A percentile compares a stretch with the other conserved stretches of the same genome.
These are phyloP conservation scores for Septoria linicola DNA, from an alignment of 2,329 filamentous ascomycete genomes.

Conservation along the genomic window DNA sequence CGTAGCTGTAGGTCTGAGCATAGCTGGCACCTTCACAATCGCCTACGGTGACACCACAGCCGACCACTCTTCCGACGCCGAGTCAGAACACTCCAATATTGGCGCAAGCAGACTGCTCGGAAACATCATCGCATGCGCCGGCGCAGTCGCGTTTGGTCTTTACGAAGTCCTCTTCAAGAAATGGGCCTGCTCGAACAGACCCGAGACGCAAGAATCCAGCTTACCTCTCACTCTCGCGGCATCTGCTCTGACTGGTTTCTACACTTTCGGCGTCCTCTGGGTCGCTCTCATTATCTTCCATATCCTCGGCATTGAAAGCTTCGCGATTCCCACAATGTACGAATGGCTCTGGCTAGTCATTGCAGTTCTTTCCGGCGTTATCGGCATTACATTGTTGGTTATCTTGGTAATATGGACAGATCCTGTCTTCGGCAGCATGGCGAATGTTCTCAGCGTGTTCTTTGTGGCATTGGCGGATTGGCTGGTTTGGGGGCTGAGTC, in stretches of 20 bases:
- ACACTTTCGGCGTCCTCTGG: slow-evolving; percentile 35
- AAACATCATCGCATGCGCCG: slow-evolving; percentile 35
- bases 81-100: slow-evolving; percentile 20
- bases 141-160: slow-evolving; percentile 37
- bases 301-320: slow-evolving; percentile 33
- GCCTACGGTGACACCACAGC: slow-evolving; percentile 37
- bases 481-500: slow-evolving; percentile 35
- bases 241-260: slow-evolving; percentile 35
- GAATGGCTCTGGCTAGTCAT: slow-evolving; percentile 34
- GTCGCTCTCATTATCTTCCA: slow-evolving; percentile 33
- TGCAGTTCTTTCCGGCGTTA: slow-evolving; percentile 32
- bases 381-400: slow-evolving; percentile 35
- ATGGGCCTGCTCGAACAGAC: slow-evolving; percentile 34
- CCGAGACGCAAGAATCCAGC: slow-evolving; percentile 29
- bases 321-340: slow-evolving; percentile 30
- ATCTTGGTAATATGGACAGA: slow-evolving; percentile 39
- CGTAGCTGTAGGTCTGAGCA: slow-evolving; percentile 35
- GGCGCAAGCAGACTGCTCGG: slow-evolving; percentile 33
- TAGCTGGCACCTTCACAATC: slow-evolving; percentile 37
- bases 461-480: slow-evolving; percentile 38
- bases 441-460: slow-evolving; percentile 38
- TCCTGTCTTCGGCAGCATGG: slow-evolving; percentile 37
- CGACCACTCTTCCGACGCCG: slow-evolving; percentile 21
- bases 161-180: slow-evolving; percentile 40
- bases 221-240: slow-evolving; percentile 36